Evolutionary conservation across 345 rosid species (phyloP), one percentile per base, ranked within the genome.

Genomic region (Acer yangbiense): DNA sequence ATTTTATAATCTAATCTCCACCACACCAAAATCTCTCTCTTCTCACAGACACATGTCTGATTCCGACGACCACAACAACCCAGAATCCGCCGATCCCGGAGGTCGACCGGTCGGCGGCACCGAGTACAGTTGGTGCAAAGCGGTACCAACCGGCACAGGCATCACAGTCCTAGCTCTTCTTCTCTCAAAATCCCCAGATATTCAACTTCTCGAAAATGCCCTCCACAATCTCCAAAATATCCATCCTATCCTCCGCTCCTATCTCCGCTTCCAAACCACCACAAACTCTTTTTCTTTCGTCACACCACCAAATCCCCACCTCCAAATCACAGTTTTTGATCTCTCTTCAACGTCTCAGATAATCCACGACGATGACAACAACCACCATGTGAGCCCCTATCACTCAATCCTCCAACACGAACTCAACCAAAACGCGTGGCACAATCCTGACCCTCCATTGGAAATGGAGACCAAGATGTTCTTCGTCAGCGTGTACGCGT

Each of bases 81-180:
- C 83, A 61, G 70, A 63, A 50, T 2, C 71, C 32, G 27, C 86
- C 32, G 82, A 87, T 65, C 76, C 85, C 41, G 74, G 14, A 25
- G 48, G 80, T 65, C 87, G 98, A 61, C 85, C 83, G 27, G 89
- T 84, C 13, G 92, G 97, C 32, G 89, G 92, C 54, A 90, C 94
- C 48, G 97, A 95, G 83, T 83, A 83, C 77, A 90, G 97, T 73
- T 95, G 98, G 99, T 95, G 98, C 90, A 88, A 81, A 82, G 96
- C 97, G 6, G 91, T 93, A 11, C 86, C 90, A 2, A 77, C 73
- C n/a, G 99, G 99, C 65, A 95, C 97, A 17, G 98, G 98, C 70
- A 86, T 86, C 83, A 88, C 97, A 21, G 98, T 92, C 78, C 79
- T 95, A 16, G 87, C 89, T 65, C 93, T 95, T 76, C 87, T 85